Base-by-base conservation (phyloP, 495 filamentous ascomycete genomes). In the Saxophila tyrrhenica region DNA sequence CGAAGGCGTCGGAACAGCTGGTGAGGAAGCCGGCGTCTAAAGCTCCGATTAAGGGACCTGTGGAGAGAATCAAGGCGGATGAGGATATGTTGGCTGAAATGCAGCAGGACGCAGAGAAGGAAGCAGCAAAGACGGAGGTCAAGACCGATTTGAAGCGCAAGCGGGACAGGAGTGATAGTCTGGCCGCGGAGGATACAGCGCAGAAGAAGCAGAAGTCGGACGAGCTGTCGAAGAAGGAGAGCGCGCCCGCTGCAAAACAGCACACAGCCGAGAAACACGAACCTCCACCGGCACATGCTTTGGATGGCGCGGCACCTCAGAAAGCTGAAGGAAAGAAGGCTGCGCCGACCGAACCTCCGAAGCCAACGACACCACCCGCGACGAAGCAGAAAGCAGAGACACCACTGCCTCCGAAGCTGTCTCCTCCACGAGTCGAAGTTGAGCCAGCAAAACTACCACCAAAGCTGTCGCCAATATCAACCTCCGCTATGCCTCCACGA, bases 1-100 rank as follows among this genome's bases (percentile, higher is more conserved):
- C 13, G 22, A 41, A 39, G 13, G 35, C 8, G 3, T 11, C 2
- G 17, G 41, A 55, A 25, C 25, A 35, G 10, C 17, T 23, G 19
- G 48, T 41, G 17, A 50, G 20, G 50, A 46, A 44, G 45, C 38
- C 32, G 25, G 45, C 35, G 2, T 32, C 35, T 25, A 46, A 49
- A 22, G 44, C 35, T 10, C 48, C 45, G 1, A 38, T 53, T 13
- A 59, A 59, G 48, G 58, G 58, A n/a, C 58, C 58, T 3, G 22
- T 52, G 42, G 58, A 60, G 43, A 47, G 54, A 22, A 47, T 53
- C 1, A 60, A 56, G 49, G 52, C 54, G 5, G 58, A 60, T 50
- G 58, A 60, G 48, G 58, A 60, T 22, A 48, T 60, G 25, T 48
- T 60, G 10, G 58, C 58, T 29, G 48, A 35, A 1, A 48, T 56